Percentiles rank a stretch among this genome's conserved stretches.
These are phyloP conservation scores for Rhizopus stolonifer DNA, from an alignment of 371 early-diverging fungal species.

Conservation along the genomic window DNA sequence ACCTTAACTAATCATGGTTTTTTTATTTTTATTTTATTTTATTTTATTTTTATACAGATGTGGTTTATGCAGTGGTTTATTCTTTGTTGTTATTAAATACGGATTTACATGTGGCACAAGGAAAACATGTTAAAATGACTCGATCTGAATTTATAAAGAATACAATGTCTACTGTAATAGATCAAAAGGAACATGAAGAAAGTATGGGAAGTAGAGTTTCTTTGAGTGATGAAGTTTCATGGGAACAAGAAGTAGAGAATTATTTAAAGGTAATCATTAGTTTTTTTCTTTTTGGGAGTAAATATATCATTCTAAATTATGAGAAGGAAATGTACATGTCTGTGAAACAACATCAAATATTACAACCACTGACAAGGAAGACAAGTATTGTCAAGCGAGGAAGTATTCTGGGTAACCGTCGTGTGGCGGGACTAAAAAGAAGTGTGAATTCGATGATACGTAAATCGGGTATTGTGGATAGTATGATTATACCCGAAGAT, in stretches of 20 bases:
- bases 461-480: constrained; percentile 24
- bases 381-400: constrained; percentile 16
- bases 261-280: constrained; percentile 30
- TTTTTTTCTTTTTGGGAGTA: not conserved
- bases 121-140: constrained; percentile 65
- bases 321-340: constrained; percentile 62
- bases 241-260: constrained; percentile 39
- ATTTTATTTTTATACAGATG: constrained; percentile 37
- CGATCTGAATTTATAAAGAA: constrained; percentile 63
- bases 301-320: not conserved
- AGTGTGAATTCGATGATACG: constrained; percentile 30
- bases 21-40: too few species aligned
- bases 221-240: constrained; percentile 8
- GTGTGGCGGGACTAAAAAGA: constrained; percentile 25
- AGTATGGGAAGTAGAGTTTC: not conserved
- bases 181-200: constrained; percentile 32
- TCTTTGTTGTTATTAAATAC: constrained; percentile 90
- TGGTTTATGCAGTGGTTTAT: constrained; percentile 86
- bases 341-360: constrained; percentile 61
- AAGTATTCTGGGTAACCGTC: constrained; percentile 31
- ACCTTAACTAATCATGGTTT: too few species aligned
- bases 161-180: constrained; percentile 53
- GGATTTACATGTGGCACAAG: constrained; percentile 86
- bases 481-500: constrained; percentile 14
- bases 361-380: constrained; percentile 44